Evolutionary conservation across 164 flowering plant species (phyloP).

Genomic region (Vitis riparia): DNA sequence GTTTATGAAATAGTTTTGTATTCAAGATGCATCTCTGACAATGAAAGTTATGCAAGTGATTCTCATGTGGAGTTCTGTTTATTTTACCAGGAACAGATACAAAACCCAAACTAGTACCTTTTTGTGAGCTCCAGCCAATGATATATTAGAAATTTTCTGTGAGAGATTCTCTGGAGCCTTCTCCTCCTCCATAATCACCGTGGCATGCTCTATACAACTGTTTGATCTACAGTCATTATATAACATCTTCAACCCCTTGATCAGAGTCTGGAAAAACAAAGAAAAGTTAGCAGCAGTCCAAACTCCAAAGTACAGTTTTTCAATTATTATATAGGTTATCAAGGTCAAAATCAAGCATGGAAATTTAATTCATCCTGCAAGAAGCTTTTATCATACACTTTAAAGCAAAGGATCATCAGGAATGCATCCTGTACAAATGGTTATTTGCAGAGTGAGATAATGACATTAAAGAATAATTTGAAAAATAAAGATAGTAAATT

Average conservation of each 20-base stretch:
- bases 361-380: neutral
- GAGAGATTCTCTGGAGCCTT: slow-evolving; percentile 82
- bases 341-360: neutral
- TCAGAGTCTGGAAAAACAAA: slow-evolving; percentile 46
- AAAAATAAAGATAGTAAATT: too few relatives aligned
- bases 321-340: neutral
- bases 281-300: neutral
- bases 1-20: too few relatives aligned
- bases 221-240: slow-evolving; percentile 65
- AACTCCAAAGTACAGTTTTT: too few relatives aligned
- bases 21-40: too few relatives aligned
- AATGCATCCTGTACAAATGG: neutral
- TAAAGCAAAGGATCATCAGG: neutral
- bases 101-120: slow-evolving; percentile 46
- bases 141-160: slow-evolving; percentile 70
- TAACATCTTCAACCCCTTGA: slow-evolving; percentile 67
- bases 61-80: too few relatives aligned
- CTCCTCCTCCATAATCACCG: slow-evolving; percentile 78
- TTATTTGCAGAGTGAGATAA: neutral
- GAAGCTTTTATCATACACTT: neutral
- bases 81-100: too few relatives aligned
- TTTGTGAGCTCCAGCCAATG: slow-evolving; percentile 60
- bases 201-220: slow-evolving; percentile 93
- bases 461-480: too few relatives aligned
- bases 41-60: too few relatives aligned